Evolutionary conservation across 768 basidiomycete genomes (phyloP), one percentile per base, ranked within the genome.

Genomic region (Kwoniella europaea): DNA sequence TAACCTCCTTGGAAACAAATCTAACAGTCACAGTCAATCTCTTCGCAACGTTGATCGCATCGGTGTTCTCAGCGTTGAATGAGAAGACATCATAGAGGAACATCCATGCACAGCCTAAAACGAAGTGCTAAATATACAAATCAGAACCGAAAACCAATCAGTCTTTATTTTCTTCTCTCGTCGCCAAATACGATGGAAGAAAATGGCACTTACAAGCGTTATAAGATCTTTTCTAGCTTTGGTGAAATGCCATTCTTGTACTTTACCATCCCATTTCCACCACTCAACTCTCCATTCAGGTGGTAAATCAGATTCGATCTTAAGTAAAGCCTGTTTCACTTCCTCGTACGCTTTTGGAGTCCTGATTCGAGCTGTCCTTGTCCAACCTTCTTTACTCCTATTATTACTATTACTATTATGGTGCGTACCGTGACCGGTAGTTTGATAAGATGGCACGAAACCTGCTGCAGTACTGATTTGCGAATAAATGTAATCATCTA

Each of bases 61-160:
- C 63, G 16, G 44, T 67, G 41, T 81, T 81, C 41, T 74, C 73
- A 4, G 69, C 69, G 18, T 66, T 76, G 58, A 74, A 77, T 0
- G 73, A 64, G 29, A 71, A 76, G 3, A 74, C 73, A 43, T 74
- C 73, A n/a, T 56, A 67, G 44, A 74, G 52, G 63, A 74, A 74
- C 73, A 74, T 74, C 77, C 77, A 77, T 3, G 79, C 71, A 62
- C 77, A 77, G 20, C 79, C 79, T 12, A 81, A 59, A 16, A 81
- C 69, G 69, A 81, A 81, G 57, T 81, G 79, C 79, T 80, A 24
- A 13, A 60, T 53, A 10, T 4, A 4, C 29, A 29, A 29, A 29
- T 29, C 29, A 44, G 20, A 13, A 53, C n/a, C n/a, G 12, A 3
- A 18, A 5, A 22, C 10, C 29, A 29, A 24, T 22, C 55, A 20